A percentile compares a stretch with the other conserved stretches of the same genome.
Evolutionary conservation across 352 stramenopile species (phyloP).

Genomic region (Phytopythium chamaehyphon): DNA sequence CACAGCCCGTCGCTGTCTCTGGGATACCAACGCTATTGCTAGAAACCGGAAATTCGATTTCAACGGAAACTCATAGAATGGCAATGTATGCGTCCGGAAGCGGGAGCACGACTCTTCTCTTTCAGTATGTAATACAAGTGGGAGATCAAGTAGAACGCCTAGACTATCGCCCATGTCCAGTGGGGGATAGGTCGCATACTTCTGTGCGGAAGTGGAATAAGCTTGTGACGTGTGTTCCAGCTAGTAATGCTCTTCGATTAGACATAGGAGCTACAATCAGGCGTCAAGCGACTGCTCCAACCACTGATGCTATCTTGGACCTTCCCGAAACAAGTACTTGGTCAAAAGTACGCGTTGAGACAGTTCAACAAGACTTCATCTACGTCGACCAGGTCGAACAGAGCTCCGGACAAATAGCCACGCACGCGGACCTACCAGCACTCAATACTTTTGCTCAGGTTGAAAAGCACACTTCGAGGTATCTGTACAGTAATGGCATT

Average conservation of each 20-base stretch:
- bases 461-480: conserved; percentile 11
- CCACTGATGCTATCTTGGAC: conserved; percentile 47
- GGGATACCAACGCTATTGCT: conserved; percentile 38
- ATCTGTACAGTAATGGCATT: conserved; percentile 66
- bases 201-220: conserved; percentile 37
- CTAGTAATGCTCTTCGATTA: conserved; percentile 46
- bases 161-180: conserved; percentile 49
- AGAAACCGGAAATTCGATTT: conserved; percentile 16
- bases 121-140: conserved; percentile 45
- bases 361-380: conserved; percentile 19
- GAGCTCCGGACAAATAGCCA: conserved; percentile 12
- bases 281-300: conserved; percentile 30
- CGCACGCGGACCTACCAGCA: not conserved
- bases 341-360: conserved; percentile 47
- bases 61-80: conserved; percentile 9
- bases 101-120: conserved; percentile 30
- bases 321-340: conserved; percentile 61
- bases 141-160: conserved; percentile 57
- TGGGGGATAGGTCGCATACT: conserved; percentile 20
- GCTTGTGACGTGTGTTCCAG: conserved; percentile 37
- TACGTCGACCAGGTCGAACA: conserved; percentile 56
- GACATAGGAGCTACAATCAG: conserved; percentile 37
- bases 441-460: not conserved
- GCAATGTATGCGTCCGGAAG: conserved; percentile 44
- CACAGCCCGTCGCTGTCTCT: conserved; percentile 40